Evolutionary conservation across 2,329 filamentous ascomycete species (phyloP).

Genomic region (Fusarium dimerum): DNA sequence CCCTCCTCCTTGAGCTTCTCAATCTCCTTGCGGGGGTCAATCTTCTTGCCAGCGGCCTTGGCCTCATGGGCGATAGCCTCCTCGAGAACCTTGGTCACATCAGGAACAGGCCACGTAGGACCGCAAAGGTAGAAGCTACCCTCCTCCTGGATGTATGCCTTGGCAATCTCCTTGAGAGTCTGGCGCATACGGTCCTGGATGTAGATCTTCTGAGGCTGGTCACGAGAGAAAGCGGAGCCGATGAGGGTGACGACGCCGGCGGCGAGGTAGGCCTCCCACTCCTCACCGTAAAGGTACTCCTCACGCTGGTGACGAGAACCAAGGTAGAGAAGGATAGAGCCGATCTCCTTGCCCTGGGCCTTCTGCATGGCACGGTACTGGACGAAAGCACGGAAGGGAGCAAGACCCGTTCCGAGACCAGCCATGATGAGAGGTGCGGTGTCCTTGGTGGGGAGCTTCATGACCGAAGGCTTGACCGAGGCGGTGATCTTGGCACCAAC

Average conservation of each 20-base stretch:
- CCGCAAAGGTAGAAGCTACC: constrained; percentile 97
- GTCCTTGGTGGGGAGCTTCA: constrained; percentile 91
- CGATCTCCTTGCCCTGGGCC: constrained; percentile 94
- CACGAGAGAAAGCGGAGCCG: constrained; percentile 90
- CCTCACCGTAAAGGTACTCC: constrained; percentile 98
- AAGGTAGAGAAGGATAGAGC: constrained; percentile 91
- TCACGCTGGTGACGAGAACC: constrained; percentile 96
- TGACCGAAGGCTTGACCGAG: constrained; percentile 95
- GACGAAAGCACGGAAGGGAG: constrained; percentile 98
- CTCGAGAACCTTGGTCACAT: constrained; percentile 90
- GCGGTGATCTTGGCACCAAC: constrained; percentile 81
- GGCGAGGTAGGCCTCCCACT: constrained; percentile 98
- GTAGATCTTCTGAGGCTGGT: constrained; percentile 98
- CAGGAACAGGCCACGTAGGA: constrained; percentile 96
- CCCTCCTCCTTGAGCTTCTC: constrained; percentile 95
- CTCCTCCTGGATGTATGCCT: constrained; percentile 84
- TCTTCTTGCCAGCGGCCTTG: constrained; percentile 71
- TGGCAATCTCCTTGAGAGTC: constrained; percentile 76
- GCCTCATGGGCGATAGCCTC: constrained; percentile 84
- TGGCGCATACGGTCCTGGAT: constrained; percentile 98
- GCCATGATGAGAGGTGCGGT: constrained; percentile 98
- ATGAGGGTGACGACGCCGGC: constrained; percentile 94
- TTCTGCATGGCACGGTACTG: constrained; percentile 98
- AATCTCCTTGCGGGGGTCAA: constrained; percentile 87
- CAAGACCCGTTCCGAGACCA: constrained; percentile 94